Base-by-base conservation (phyloP, 2,329 filamentous ascomycete genomes). In the Aspergillus brasiliensis region DNA sequence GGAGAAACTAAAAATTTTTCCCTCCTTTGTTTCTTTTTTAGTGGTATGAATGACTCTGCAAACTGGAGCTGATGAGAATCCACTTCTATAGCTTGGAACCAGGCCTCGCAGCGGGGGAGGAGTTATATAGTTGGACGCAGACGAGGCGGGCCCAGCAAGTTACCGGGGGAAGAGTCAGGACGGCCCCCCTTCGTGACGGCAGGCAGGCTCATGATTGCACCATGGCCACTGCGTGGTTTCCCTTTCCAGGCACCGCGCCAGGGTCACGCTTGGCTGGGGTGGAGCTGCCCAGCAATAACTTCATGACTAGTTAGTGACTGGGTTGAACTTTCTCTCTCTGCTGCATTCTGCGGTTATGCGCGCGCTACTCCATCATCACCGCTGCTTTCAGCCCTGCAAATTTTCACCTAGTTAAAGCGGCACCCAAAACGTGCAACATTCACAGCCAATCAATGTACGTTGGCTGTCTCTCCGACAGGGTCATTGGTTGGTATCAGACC, bases 61-160 rank as follows among this genome's bases (percentile, higher is more conserved):
- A 19, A 31, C 25, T 46, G n/a, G 15, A 21, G 64, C 64, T 61
- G 59, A 58, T 47, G 31, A 21, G 40, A 25, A 53, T 59, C 48
- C 65, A 51, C 61, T 42, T 51, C 38, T 53, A 60, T 60, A 38
- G 58, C 57, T 37, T 55, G 38, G 65, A 64, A 59, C 65, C 63
- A 64, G 48, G 56, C 48, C 54, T 46, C 51, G 52, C 52, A 54
- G 64, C 65, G 64, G 65, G 64, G 64, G 52, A 56, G 51, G 62
- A 42, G 60, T 66, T 67, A 66, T 66, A 67, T 67, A 61, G 59
- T 48, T 52, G 59, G 56, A 40, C 56, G 51, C 38, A 47, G 53
- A 46, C 54, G 47, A 49, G 34, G 8, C n/a, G 46, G 44, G 40
- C 49, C 49, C 38, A 56, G 28, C 25, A n/a, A 53, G 42, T 58